phyloP scores from a whole-genome alignment of 768 basidiomycete species.

The Suillus subalutaceus region DNA sequence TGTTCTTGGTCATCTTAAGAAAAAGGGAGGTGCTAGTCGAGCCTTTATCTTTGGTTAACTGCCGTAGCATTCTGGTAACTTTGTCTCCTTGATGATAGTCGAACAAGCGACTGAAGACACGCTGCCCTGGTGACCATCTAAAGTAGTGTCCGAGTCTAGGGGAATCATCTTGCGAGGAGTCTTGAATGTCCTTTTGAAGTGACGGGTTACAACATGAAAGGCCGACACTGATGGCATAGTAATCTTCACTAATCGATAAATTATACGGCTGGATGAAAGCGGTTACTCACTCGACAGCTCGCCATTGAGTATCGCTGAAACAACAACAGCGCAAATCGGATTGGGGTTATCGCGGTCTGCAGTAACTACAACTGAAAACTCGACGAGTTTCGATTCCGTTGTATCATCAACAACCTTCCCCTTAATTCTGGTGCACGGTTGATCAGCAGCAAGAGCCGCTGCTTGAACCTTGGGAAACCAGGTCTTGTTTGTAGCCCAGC shows the following conservation, averaged over 20 bases:
- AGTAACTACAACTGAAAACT: background rate
- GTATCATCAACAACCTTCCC: background rate
- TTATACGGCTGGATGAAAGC: background rate
- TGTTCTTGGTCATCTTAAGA: no score
- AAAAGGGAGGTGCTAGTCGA: background rate
- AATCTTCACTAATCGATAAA: background rate
- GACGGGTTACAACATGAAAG: background rate
- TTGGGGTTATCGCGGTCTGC: no score
- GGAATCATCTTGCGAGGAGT: no score
- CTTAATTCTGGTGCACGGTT: background rate
- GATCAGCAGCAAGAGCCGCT: background rate
- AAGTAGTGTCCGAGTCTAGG: background rate
- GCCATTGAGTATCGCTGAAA: background rate
- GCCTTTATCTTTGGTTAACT: background rate
- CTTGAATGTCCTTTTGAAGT: no score
- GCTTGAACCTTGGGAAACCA: background rate
- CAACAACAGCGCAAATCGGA: background rate
- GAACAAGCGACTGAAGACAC: background rate
- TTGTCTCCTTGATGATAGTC: background rate
- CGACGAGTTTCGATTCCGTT: background rate
- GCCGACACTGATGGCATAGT: rapidly evolving
- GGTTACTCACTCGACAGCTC: background rate
- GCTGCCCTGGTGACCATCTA: background rate
- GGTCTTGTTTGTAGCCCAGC: background rate
- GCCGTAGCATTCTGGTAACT: background rate